These are phyloP conservation scores for Podaxis carcinomalis DNA, from an alignment of 768 basidiomycete species.

Conservation along the genomic window DNA sequence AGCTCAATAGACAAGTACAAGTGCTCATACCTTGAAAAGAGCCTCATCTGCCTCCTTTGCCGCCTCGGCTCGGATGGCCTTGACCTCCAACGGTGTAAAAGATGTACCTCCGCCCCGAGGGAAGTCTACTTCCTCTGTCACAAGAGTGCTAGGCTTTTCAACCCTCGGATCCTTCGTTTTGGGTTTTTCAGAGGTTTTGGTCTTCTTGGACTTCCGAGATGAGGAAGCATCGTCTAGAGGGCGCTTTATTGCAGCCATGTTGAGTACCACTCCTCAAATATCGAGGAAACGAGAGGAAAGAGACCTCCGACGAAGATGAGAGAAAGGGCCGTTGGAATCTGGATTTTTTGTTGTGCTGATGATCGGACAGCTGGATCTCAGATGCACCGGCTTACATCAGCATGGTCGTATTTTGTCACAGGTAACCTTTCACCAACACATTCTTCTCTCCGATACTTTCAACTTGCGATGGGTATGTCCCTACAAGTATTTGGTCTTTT, in stretches of 20 bases:
- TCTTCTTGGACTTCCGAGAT: conserved; percentile 55
- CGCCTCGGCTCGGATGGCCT: conserved; percentile 80
- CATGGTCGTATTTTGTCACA: not conserved
- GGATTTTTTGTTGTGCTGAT: conserved; percentile 21
- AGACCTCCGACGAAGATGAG: conserved; percentile 1
- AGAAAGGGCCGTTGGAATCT: conserved; percentile 4
- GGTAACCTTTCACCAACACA: not conserved
- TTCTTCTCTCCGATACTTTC: not conserved
- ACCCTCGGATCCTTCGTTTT: conserved; percentile 19
- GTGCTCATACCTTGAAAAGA: conserved; percentile 55
- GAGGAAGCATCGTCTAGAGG: conserved; percentile 49
- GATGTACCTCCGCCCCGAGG: conserved; percentile 91
- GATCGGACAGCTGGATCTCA: conserved; percentile 22
- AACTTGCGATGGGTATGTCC: conserved; percentile 32
- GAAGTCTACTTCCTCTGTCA: conserved; percentile 81
- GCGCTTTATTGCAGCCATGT: conserved; percentile 56
- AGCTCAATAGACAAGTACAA: not conserved
- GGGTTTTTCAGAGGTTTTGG: conserved; percentile 35
- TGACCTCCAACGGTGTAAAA: conserved; percentile 87
- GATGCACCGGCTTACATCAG: conserved; percentile 14
- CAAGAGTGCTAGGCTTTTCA: conserved; percentile 18
- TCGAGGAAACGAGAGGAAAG: not conserved
- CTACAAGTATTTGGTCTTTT: not conserved
- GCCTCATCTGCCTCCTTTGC: conserved; percentile 80
- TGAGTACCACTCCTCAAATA: conserved; percentile 13